Conservation (phyloP, 306 rosid genomes). For the Alnus glutinosa region DNA sequence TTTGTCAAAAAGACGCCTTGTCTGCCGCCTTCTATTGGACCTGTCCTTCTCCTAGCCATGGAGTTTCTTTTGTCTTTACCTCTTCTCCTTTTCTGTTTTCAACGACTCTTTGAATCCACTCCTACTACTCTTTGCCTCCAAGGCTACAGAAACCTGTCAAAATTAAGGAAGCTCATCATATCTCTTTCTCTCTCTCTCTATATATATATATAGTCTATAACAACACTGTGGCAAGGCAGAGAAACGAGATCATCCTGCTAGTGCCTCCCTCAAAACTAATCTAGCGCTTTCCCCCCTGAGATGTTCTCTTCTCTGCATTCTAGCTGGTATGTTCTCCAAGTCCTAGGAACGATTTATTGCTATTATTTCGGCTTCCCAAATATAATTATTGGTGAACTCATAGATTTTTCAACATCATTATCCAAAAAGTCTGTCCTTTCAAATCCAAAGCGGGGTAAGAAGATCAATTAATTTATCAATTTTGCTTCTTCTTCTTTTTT, state of each 20-base stretch:
- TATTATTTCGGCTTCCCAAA: not conserved
- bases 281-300: too few species aligned
- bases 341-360: not conserved
- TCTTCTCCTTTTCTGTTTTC: slow-evolving; percentile 28
- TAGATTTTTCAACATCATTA: not conserved
- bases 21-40: slow-evolving; percentile 50
- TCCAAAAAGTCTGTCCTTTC: not conserved
- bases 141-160: slow-evolving; percentile 9
- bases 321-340: slow-evolving; percentile 1
- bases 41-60: slow-evolving; percentile 31
- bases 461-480: not conserved
- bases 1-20: slow-evolving; percentile 25
- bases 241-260: not conserved
- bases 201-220: not conserved
- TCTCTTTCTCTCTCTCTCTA: too few species aligned
- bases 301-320: not conserved
- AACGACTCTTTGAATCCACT: slow-evolving; percentile 20
- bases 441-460: not conserved
- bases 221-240: not conserved
- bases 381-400: not conserved
- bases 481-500: not conserved
- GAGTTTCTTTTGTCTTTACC: slow-evolving; percentile 43
- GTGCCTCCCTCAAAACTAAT: not conserved
- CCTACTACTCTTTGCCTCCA: not conserved
- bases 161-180: slow-evolving; percentile 13